Base-by-base conservation (phyloP, 1,284 basidiomycete genomes). In the Ceratobasidium sp. region DNA sequence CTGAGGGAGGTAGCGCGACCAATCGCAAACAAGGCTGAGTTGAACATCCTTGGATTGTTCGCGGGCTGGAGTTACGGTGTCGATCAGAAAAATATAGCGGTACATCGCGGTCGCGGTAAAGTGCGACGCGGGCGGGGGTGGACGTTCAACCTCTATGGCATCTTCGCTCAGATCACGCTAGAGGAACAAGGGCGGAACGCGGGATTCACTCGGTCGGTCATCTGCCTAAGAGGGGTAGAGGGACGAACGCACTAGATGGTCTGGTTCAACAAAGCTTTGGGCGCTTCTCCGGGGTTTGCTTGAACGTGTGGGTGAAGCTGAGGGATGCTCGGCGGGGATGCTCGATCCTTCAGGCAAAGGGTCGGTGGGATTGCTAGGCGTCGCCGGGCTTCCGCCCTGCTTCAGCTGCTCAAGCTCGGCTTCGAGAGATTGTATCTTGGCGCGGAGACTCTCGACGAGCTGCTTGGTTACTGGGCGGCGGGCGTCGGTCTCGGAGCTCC, bases 1-100 rank as follows among this genome's bases (percentile, higher is more conserved):
- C 13, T 25, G 51, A 15, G 73, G 73, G n/a, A 75, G 73, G n/a
- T 75, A 56, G 11, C 62, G 73, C 19, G 51, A 11, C 73, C 73
- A 75, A 11, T 66, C 46, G 34, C 73, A 75, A 15, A 9, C 37
- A 34, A 65, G 51, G 22, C 49, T 75, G 11, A 75, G 61, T n/a
- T 32, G 49, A 11, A 22, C 37, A n/a, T 66, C 61, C 2, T 52
- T 29, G 29, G 73, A 34, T 25, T 75, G 73, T 13, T 66, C 37
- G 15, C 32, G 51, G 5, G 62, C 32, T 0, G 73, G 61, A 25
- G 29, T 34, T 4, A 34, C 0, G 13, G 4, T 32, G 9, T 66
- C 51, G 37, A 75, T 66, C 15, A 44, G 49, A 34, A 75, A 75
- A 40, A 75, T 75, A 25, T 75, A 75, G 13, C 32, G 61, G 34